Percentiles rank a stretch among this genome's conserved stretches.
Conservation (phyloP, 495 filamentous ascomycete species). For the Jackrogersella multiformis region DNA sequence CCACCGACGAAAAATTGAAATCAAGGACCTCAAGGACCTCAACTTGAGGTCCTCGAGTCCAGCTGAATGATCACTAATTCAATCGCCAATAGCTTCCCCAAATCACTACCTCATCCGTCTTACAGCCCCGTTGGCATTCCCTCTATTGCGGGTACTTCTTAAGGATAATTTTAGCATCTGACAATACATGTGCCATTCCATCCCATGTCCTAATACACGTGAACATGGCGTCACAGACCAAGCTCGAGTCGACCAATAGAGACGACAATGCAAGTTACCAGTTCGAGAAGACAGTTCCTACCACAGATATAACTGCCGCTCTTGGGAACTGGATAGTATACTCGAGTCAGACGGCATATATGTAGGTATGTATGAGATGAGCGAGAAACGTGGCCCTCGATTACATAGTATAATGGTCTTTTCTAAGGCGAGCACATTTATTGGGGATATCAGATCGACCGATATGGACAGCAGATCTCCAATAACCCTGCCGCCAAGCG, state of each 20-base stretch:
- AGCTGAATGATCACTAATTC: slow-evolving; percentile 9
- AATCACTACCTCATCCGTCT: slow-evolving; percentile 4
- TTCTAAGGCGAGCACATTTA: slow-evolving; percentile 17
- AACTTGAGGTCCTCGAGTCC: not conserved
- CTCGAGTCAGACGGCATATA: slow-evolving; percentile 4
- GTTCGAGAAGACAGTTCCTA: not conserved
- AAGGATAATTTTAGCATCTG: slow-evolving; percentile 1
- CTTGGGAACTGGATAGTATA: not conserved
- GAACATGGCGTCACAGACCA: not conserved
- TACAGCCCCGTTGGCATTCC: not conserved
- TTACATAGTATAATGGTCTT: slow-evolving; percentile 18
- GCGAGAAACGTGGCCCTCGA: slow-evolving; percentile 1
- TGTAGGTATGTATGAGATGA: too few relatives aligned
- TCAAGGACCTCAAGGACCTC: too few relatives aligned
- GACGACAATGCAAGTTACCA: not conserved
- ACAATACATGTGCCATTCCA: slow-evolving; percentile 2
- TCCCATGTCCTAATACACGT: not conserved
- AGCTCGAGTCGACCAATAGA: not conserved
- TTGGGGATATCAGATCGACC: slow-evolving; percentile 37
- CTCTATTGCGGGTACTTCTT: slow-evolving; percentile 1
- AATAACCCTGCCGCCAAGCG: slow-evolving; percentile 34
- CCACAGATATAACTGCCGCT: too few relatives aligned
- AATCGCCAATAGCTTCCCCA: slow-evolving; percentile 3
- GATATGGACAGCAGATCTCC: slow-evolving; percentile 41
- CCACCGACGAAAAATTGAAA: slow-evolving; percentile 14